Evolutionary conservation across 257 asterid genomes (phyloP), one percentile per base, ranked within the genome.

Genomic region (Gentiana straminea): DNA sequence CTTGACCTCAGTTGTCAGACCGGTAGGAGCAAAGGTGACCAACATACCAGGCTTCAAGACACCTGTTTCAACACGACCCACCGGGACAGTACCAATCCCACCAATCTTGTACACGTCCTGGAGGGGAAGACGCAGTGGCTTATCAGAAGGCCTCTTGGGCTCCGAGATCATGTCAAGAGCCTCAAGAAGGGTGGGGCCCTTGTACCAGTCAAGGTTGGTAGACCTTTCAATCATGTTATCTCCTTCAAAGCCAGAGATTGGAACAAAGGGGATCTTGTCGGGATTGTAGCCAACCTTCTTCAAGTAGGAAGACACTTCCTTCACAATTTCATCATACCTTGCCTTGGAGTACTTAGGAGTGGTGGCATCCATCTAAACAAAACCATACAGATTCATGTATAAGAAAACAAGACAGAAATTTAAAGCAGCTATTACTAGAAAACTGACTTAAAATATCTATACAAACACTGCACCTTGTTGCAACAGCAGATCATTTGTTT

Each of bases 101-200:
- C 94, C 94, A 43, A 84, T 85, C 84, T 85, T 85, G 84, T 85
- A 85, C 1, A 85, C 92, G 5, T 85, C 94, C 81, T 85, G 94
- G 67, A 85, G 92, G 58, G 94, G 94, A 59, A 85, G 94, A 65
- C 94, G 84, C 13, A 84, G 78, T 35, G 93, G 94, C 76, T 84
- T 84, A 82, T 85, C 94, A 13, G 88, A 62, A 32, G 94, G 94
- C 68, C 94, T 82, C 84, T 82, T 85, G 62, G 94, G 94, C 70
- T 85, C 86, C 0, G 8, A 5, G 50, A 84, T 72, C 65, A 9
- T 7, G 75, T 84, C 94, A 35, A 84, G 91, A 32, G 91, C 91
- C 44, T 84, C 94, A 3, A 81, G 91, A 49, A 84, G 94, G 56
- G 91, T 84, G 35, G 91, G 94, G 1, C 94, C 94, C 91, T 81